Base-by-base conservation (phyloP, 2,329 filamentous ascomycete genomes). In the Colletotrichum liaoningense region DNA sequence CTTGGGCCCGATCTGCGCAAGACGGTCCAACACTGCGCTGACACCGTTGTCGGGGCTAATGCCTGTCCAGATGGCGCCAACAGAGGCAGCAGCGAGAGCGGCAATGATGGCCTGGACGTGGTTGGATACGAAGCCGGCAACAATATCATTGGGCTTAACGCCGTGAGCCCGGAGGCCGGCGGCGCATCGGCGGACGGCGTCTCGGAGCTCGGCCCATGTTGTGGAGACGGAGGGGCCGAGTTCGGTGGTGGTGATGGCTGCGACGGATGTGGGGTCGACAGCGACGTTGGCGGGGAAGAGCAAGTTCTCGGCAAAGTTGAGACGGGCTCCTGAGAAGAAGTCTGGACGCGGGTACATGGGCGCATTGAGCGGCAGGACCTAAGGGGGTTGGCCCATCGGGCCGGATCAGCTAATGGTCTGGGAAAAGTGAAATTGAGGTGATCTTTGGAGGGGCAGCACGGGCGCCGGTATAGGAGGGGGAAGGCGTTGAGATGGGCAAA, bases 221-320 rank as follows among this genome's bases (percentile, higher is more conserved):
- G 86, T 88, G 67, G 83, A 80, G 63, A 83, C 81, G 33, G 87
- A 86, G 77, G 93, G 89, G 63, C 89, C 87, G 16, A 86, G 81
- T 84, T 98, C 96, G 12, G 95, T 98, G 4, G 91, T 92, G 30
- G 93, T 94, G 78, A 98, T 93, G 58, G 97, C 88, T 22, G 95
- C 95, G 7, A 90, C 83, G 5, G 88, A 86, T 58, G 90, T 83
- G 63, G 92, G 89, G 75, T 93, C 84, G 7, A 91, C 82, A 16
- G 84, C 78, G 26, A 83, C 83, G 49, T 89, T 85, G 63, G 86
- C 87, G 4, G 96, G 96, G 81, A 93, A 98, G 4, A 99, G 90
- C 67, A 98, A 87, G 81, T 99, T 99, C 84, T 98, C 94, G 30
- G 96, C 95, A 81, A 98, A 98, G 83, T 98, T 99, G 76, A 98